Evolutionary conservation across 2,329 filamentous ascomycete species (phyloP).

Genomic region (Colletotrichum zoysiae): DNA sequence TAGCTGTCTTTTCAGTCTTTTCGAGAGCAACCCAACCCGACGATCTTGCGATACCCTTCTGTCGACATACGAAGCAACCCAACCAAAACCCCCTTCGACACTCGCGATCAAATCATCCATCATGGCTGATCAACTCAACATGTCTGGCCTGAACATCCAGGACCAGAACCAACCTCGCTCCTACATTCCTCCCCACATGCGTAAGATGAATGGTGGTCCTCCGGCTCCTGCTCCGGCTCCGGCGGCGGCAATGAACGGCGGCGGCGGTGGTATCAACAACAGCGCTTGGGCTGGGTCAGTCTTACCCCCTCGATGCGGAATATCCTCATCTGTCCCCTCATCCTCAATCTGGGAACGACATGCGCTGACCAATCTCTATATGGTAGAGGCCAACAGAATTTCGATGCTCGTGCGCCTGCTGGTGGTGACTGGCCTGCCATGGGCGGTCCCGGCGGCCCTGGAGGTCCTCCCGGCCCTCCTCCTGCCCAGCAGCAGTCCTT

Average conservation of each 20-base stretch:
- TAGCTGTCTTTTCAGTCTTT: slow-evolving; percentile 42
- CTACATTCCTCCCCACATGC: slow-evolving; percentile 90
- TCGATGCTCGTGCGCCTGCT: slow-evolving; percentile 48
- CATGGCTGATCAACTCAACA: slow-evolving; percentile 89
- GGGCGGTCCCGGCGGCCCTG: slow-evolving; percentile 46
- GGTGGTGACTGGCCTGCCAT: slow-evolving; percentile 43
- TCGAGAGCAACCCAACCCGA: slow-evolving; percentile 47
- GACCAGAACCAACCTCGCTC: slow-evolving; percentile 67
- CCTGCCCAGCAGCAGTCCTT: slow-evolving; percentile 43
- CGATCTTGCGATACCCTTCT: slow-evolving; percentile 32
- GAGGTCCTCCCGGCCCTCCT: slow-evolving; percentile 45
- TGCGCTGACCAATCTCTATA: slow-evolving; percentile 43
- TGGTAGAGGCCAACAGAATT: slow-evolving; percentile 44
- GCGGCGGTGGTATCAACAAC: slow-evolving; percentile 58
- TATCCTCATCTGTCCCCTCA: too few relatives aligned
- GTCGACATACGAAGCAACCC: slow-evolving; percentile 20
- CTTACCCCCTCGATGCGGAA: slow-evolving; percentile 18
- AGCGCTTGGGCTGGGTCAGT: slow-evolving; percentile 68
- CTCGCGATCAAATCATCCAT: slow-evolving; percentile 53
- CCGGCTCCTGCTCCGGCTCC: slow-evolving; percentile 41
- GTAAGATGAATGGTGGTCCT: slow-evolving; percentile 62
- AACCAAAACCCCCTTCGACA: slow-evolving; percentile 27
- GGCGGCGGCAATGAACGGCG: slow-evolving; percentile 52
- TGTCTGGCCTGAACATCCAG: slow-evolving; percentile 77
- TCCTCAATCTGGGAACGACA: background rate